Percentiles rank a stretch among this genome's conserved stretches.
Evolutionary conservation across 2,329 filamentous ascomycete genomes (phyloP).

Genomic region (Thermothelomyces thermophilus): DNA sequence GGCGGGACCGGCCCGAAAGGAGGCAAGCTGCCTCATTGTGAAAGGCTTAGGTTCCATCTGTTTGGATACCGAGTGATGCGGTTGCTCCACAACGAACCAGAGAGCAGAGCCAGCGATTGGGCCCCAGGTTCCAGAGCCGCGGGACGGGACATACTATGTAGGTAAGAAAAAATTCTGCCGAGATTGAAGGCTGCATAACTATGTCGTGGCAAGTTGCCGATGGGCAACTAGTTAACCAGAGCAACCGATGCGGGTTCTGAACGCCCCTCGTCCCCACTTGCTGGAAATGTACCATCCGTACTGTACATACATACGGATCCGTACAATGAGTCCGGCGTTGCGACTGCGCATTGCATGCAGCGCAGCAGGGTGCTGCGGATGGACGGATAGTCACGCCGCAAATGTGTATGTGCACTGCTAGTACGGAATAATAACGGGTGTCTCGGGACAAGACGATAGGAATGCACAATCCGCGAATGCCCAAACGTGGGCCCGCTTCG

Average conservation of each 20-base stretch:
- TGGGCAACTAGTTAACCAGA: conserved; percentile 5
- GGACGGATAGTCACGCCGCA: too few species aligned
- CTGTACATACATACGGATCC: too few species aligned
- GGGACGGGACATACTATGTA: too few species aligned
- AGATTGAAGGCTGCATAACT: neutral
- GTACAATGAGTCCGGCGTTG: too few species aligned
- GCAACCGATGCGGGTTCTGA: neutral
- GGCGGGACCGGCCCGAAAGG: neutral
- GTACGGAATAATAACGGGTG: too few species aligned
- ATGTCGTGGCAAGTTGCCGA: conserved; percentile 14
- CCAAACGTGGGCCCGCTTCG: neutral
- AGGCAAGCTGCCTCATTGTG: too few species aligned
- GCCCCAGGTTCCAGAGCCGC: conserved; percentile 2
- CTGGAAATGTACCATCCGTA: too few species aligned
- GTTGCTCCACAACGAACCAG: conserved; percentile 2
- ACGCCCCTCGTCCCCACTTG: too few species aligned
- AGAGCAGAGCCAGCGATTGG: conserved; percentile 4
- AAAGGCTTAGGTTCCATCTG: conserved; percentile 1
- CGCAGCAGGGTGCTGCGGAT: too few species aligned
- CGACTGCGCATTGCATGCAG: neutral
- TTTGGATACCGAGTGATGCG: neutral
- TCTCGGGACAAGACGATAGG: neutral
- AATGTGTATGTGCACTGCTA: too few species aligned
- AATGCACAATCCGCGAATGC: neutral
- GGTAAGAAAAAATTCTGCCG: neutral